These are phyloP conservation scores for Raphidocelis subcapitata DNA, from an alignment of 139 green algal genomes.

Conservation along the genomic window DNA sequence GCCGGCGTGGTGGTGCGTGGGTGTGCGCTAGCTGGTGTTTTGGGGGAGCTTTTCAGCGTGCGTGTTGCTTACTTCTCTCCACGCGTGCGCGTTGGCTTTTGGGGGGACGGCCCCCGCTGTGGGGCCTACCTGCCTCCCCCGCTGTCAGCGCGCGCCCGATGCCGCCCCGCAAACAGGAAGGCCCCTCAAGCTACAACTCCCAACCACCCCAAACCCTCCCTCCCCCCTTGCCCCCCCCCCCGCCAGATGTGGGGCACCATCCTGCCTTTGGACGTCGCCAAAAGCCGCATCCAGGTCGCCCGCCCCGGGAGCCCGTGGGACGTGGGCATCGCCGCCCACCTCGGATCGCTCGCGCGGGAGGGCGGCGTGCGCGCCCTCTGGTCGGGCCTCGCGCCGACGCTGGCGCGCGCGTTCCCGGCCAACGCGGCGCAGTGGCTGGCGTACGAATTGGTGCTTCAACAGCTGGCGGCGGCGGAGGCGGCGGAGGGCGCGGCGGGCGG, in stretches of 20 bases:
- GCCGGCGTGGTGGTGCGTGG: constrained; percentile 60
- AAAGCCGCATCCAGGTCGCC: constrained; percentile 78
- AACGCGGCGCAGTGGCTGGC: constrained; percentile 56
- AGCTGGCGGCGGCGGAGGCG: too few relatives aligned
- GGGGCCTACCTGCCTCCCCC: too few relatives aligned
- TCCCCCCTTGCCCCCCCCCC: too few relatives aligned
- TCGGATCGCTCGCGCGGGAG: constrained; percentile 43
- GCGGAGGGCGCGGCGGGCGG: too few relatives aligned
- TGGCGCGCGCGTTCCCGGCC: constrained; percentile 75
- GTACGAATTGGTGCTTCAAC: constrained; percentile 19
- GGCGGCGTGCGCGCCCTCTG: constrained; percentile 56
- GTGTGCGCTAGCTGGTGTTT: constrained; percentile 3
- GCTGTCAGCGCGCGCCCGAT: too few relatives aligned
- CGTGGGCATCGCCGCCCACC: constrained; percentile 45
- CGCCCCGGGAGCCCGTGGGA: constrained; percentile 53
- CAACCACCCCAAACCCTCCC: too few relatives aligned
- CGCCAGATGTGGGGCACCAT: constrained; percentile 65
- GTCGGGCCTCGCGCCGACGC: constrained; percentile 60
- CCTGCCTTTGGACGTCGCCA: constrained; percentile 78
- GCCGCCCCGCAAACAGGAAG: too few relatives aligned
- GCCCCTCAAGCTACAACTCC: too few relatives aligned
- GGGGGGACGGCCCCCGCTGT: background rate
- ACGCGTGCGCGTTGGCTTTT: background rate
- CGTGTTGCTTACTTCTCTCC: too few relatives aligned
- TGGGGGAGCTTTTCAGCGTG: background rate